A percentile compares a stretch with the other conserved stretches of the same genome.
These are phyloP conservation scores for Daldinia eschscholtzii DNA, from an alignment of 2,329 filamentous ascomycete genomes.

Conservation along the genomic window DNA sequence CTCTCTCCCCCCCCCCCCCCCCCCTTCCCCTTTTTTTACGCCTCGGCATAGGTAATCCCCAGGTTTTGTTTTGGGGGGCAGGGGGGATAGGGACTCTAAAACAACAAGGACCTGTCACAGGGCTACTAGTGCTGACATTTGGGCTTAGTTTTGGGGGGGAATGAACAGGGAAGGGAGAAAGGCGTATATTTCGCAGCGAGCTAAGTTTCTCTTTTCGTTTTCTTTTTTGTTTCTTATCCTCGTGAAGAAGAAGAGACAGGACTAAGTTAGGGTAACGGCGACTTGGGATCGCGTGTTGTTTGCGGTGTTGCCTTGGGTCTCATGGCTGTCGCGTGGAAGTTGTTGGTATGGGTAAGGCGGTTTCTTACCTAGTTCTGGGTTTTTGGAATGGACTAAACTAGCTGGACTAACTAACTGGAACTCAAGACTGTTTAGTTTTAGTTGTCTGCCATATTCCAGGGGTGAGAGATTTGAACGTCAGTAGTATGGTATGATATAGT, in stretches of 20 bases:
- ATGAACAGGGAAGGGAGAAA: too few relatives aligned
- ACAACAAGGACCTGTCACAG: slow-evolving; percentile 35
- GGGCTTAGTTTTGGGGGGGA: too few relatives aligned
- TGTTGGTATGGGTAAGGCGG: too few relatives aligned
- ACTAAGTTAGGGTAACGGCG: neutral
- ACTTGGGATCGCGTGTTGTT: neutral
- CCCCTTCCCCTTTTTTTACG: too few relatives aligned
- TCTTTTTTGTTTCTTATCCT: slow-evolving; percentile 10
- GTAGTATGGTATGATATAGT: neutral
- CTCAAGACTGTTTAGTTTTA: too few relatives aligned
- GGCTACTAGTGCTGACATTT: slow-evolving; percentile 39
- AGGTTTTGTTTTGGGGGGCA: neutral
- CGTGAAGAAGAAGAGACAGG: too few relatives aligned
- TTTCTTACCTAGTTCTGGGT: too few relatives aligned
- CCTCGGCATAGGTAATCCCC: neutral
- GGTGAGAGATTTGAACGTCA: neutral
- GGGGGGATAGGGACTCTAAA: too few relatives aligned
- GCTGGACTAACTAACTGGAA: too few relatives aligned
- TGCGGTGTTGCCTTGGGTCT: neutral
- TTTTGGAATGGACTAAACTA: too few relatives aligned
- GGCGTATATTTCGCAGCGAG: too few relatives aligned
- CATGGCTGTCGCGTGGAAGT: slow-evolving; percentile 7
- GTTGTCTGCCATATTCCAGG: neutral
- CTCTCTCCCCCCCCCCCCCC: too few relatives aligned
- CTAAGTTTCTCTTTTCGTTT: neutral